These are phyloP conservation scores for Calonectria crousiana DNA, from an alignment of 2,329 filamentous ascomycete genomes.

Conservation along the genomic window DNA sequence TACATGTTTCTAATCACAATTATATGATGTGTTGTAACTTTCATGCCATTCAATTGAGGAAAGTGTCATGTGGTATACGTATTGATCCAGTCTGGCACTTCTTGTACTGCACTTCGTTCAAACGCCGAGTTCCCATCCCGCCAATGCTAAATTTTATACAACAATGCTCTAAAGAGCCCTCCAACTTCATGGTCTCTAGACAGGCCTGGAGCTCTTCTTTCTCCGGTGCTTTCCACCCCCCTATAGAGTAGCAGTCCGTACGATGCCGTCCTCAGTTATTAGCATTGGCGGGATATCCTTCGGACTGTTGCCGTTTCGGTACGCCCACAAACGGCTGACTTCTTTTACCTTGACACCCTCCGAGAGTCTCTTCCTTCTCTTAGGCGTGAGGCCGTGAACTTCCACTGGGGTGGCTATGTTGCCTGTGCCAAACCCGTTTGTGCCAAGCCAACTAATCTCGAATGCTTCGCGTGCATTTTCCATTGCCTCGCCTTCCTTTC, in stretches of 20 bases:
- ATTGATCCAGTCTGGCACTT: neutral
- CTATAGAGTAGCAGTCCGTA: slow-evolving; percentile 55
- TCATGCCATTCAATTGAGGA: neutral
- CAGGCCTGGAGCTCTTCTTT: neutral
- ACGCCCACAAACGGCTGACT: slow-evolving; percentile 72
- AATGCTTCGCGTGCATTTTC: slow-evolving; percentile 60
- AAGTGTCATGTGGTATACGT: neutral
- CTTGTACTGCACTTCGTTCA: neutral
- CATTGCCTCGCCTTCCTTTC: slow-evolving; percentile 57
- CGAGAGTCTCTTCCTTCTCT: slow-evolving; percentile 41
- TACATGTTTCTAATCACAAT: neutral
- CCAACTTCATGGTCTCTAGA: neutral
- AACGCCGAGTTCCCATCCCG: neutral
- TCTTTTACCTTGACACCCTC: slow-evolving; percentile 66
- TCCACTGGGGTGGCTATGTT: slow-evolving; percentile 52
- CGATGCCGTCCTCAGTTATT: slow-evolving; percentile 50
- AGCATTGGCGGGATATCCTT: slow-evolving; percentile 55
- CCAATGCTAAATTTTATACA: neutral
- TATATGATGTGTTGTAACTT: neutral
- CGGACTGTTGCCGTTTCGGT: slow-evolving; percentile 70
- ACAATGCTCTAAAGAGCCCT: neutral
- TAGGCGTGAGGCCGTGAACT: slow-evolving; percentile 49
- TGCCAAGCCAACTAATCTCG: slow-evolving; percentile 61
- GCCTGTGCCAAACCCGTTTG: slow-evolving; percentile 51
- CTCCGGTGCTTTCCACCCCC: slow-evolving; percentile 24